Base-by-base conservation (phyloP, 345 rosid genomes). In the Arabis hirsuta region DNA sequence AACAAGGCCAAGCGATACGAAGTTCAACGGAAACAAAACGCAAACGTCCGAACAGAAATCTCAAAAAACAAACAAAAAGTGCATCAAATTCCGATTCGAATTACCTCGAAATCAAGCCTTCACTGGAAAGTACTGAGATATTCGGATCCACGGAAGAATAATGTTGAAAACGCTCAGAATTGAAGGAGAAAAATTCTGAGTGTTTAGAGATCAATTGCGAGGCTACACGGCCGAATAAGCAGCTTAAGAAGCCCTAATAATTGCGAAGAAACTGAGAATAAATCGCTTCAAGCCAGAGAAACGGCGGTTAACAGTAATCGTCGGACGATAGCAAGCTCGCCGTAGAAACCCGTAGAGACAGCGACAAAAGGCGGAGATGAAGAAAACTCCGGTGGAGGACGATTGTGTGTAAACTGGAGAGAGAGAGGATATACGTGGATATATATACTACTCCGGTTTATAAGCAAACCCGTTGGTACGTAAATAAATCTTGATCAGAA, bases 241-340 rank as follows among this genome's bases (percentile, higher is more conserved):
- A 55, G 72, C 32, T 19, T 29, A 1, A 29, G 45, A 41, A 43
- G n/a, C 65, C 7, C 29, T 34, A 47, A 6, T 9, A 7, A 36
- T 6, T 22, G 65, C 47, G 14, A 36, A 0, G 14, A 38, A 26
- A 47, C 6, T 24, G 29, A 69, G 60, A 29, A 29, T 32, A 11
- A 1, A 27, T 5, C 6, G 44, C 68, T 51, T 29, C 36, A 12
- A 51, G 5, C 52, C 16, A 60, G 67, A 26, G n/a, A 60, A 10
- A 41, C 5, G 68, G 12, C 56, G 27, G 38, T 12, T 45, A 34
- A 34, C 31, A 57, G 16, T 2, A 4, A 12, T 24, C 50, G 31
- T 29, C 50, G 29, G 57, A 69, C 38, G 39, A 58, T 69, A 46
- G 73, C 8, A 69, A 46, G 12, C 57, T 69, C 73, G 66, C 71